Base-by-base conservation (phyloP, 371 early-diverging fungal genomes). In the Mucor piriformis region DNA sequence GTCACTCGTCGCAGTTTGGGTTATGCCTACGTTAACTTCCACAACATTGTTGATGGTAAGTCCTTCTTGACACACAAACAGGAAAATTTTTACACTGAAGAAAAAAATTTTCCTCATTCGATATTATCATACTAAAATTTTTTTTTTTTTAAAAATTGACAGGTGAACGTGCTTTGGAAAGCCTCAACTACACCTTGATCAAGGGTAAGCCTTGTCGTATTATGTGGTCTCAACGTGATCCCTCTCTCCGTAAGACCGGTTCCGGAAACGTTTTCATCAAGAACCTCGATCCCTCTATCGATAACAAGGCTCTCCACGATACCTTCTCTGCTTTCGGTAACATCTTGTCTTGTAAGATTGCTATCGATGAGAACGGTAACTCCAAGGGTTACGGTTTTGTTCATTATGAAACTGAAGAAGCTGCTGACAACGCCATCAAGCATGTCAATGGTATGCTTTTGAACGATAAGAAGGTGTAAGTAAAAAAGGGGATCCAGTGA, bases 181-280 rank as follows among this genome's bases (percentile, higher is more conserved):
- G 85, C 59, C 83, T 98, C 61, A 98, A 98, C 91, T 97, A 96
- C 85, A 90, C 94, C 53, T 78, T 85, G 74, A 88, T 98, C 75
- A 95, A 94, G 86, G 95, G 92, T 64, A 88, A 89, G 66, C 87
- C 95, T 51, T 96, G 97, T 83, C 95, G 99, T 65, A 96, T 99
- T 79, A 99, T 99, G 99, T 99, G 97, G 97, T 95, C 95, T 56
- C 96, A 99, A 86, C 92, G 99, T 63, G 97, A 99, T 83, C 99
- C 99, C 24, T 85, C 95, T 54, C 83, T 93, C 64, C 96, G 99
- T 79, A 88, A 89, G 75, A 87, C 89, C 59, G 97, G 98, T 44
- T 81, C 87, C 25, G 98, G 97, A 63, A 99, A 99, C 84, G 91
- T 99, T 71, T 97, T 99, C 81, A 99, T 99, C 86, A 99, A 99